Evolutionary conservation across 305 asterid genomes (phyloP).

Genomic region (Solanum hybrid): DNA sequence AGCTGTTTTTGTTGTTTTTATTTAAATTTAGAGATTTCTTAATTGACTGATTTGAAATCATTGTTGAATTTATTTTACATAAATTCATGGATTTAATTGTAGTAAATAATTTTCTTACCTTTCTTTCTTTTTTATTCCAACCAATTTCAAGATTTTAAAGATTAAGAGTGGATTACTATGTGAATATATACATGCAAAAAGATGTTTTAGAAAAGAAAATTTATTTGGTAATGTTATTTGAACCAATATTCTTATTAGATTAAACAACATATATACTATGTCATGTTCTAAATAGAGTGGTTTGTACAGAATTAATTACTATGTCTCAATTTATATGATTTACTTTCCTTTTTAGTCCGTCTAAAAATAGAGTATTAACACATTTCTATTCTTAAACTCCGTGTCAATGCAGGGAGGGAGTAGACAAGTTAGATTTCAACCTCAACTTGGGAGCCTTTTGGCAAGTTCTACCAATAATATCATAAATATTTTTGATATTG

Average conservation of each 20-base stretch:
- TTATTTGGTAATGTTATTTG: not conserved
- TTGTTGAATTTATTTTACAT: too few species aligned
- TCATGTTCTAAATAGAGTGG: accelerated
- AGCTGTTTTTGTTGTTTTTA: not conserved
- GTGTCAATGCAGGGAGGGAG: slow-evolving; percentile 27
- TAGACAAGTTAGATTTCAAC: slow-evolving; percentile 39
- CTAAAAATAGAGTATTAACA: too few species aligned
- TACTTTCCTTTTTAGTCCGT: too few species aligned
- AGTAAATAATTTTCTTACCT: not conserved
- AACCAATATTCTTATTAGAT: not conserved
- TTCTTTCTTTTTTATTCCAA: not conserved
- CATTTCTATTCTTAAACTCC: not conserved
- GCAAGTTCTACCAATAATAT: slow-evolving; percentile 23
- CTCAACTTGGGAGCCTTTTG: slow-evolving; percentile 23
- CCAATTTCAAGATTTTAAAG: not conserved
- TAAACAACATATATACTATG: not conserved
- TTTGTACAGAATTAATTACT: too few species aligned
- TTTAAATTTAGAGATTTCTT: not conserved
- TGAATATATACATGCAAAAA: not conserved
- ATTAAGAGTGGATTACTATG: not conserved
- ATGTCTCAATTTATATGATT: not conserved
- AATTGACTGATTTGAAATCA: not conserved
- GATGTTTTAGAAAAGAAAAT: not conserved
- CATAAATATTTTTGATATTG: not conserved
- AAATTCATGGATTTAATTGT: not conserved